These are phyloP conservation scores for Nicotiana attenuata DNA, from an alignment of 257 asterid genomes.

Conservation along the genomic window DNA sequence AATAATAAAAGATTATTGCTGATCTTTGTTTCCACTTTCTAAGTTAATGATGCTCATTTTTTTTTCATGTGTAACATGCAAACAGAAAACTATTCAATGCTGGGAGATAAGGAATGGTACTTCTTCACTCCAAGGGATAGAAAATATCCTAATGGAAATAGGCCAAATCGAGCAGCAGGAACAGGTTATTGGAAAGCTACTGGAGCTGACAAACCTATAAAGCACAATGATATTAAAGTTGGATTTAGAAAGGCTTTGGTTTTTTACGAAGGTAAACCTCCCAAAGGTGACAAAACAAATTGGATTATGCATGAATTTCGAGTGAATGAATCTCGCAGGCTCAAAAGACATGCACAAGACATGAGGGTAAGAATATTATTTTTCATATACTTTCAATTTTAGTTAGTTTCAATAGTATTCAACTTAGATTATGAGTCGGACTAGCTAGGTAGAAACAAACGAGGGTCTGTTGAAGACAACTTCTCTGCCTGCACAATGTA, in stretches of 20 bases:
- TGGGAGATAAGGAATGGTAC: constrained; percentile 16
- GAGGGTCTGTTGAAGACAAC: too few relatives aligned
- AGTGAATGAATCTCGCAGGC: neutral
- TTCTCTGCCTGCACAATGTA: too few relatives aligned
- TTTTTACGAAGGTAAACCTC: constrained; percentile 17
- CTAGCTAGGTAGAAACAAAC: too few relatives aligned
- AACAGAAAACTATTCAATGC: neutral
- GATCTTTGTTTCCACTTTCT: neutral
- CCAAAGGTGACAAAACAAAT: constrained; percentile 10
- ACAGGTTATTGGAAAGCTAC: constrained; percentile 25
- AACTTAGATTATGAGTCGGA: neutral
- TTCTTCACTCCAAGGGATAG: constrained; percentile 22
- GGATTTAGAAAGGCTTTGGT: constrained; percentile 22
- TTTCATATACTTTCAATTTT: neutral
- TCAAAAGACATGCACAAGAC: neutral
- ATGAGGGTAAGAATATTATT: constrained; percentile 18
- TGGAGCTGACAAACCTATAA: constrained; percentile 14
- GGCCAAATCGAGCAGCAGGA: constrained; percentile 18
- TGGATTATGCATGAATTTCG: constrained; percentile 33
- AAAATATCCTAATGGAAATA: constrained; percentile 11
- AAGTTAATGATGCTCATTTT: neutral
- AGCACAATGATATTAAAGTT: neutral
- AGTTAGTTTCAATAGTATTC: neutral
- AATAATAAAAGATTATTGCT: neutral
- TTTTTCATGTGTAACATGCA: neutral